phyloP scores from a whole-genome alignment of 2,329 filamentous ascomycete species.

The Rhytidhysteron rufulum region DNA sequence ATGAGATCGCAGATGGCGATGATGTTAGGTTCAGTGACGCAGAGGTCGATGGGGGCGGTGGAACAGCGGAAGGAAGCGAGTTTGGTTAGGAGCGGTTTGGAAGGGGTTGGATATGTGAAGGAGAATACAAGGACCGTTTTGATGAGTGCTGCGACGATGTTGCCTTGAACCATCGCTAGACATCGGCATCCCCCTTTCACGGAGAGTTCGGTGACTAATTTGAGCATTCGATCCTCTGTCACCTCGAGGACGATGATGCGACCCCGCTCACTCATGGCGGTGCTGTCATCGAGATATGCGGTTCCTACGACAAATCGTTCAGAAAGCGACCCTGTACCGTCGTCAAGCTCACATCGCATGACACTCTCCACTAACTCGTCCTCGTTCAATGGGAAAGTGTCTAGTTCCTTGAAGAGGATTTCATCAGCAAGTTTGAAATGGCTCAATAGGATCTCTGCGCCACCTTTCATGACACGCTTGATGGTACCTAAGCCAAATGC shows the following conservation, averaged over 20 bases:
- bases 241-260: slow-evolving; percentile 84
- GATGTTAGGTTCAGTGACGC: slow-evolving; percentile 65
- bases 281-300: slow-evolving; percentile 65
- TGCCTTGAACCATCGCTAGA: slow-evolving; percentile 65
- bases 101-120: slow-evolving; percentile 51
- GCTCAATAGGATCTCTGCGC: slow-evolving; percentile 72
- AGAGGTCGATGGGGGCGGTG: slow-evolving; percentile 78
- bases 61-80: slow-evolving; percentile 74
- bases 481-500: slow-evolving; percentile 87
- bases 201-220: slow-evolving; percentile 63
- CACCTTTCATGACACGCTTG: slow-evolving; percentile 64
- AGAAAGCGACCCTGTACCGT: slow-evolving; percentile 51
- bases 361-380: slow-evolving; percentile 82
- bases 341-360: slow-evolving; percentile 69
- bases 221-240: slow-evolving; percentile 68
- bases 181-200: slow-evolving; percentile 79
- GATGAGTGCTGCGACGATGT: slow-evolving; percentile 80
- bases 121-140: slow-evolving; percentile 71
- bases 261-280: slow-evolving; percentile 55
- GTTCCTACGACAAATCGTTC: slow-evolving; percentile 93
- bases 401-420: slow-evolving; percentile 75
- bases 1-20: slow-evolving; percentile 90
- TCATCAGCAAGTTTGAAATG: slow-evolving; percentile 91
- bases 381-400: slow-evolving; percentile 61
- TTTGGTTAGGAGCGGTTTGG: slow-evolving; percentile 60